Base-by-base conservation (phyloP, 108 stramenopile genomes). In the Cylindrotheca closterium region DNA sequence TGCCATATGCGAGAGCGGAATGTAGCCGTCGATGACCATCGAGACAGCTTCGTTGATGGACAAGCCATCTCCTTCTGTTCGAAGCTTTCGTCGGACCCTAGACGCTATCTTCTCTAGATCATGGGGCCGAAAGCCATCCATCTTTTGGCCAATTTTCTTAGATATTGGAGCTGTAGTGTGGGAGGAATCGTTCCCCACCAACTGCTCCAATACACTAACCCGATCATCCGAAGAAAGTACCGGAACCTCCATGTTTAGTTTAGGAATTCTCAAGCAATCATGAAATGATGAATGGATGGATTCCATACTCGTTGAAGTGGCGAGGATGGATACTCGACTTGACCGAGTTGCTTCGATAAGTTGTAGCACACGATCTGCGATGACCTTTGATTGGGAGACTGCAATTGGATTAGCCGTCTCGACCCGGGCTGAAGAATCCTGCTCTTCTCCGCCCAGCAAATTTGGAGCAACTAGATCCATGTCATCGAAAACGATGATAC, bases 391-490 rank as follows among this genome's bases (percentile, higher is more conserved):
- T 50, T 95, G 93, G n/a, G 62, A 75, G 24, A 85, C 60, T 26
- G 82, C 66, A 33, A 63, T 65, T 31, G 85, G 89, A 63, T 88
- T 92, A 24, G 70, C 70, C 10, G 74, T 70, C 33, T 85, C 80
- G 4, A 75, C 70, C 34, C 84, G 47, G 7, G 64, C 65, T 29
- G 78, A 83, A 22, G 65, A 71, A 53, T 77, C 74, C 19, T 60
- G 75, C 18, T 65, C 63, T 2, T 31, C 60, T 34, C 66, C 68
- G 27, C 42, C 61, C 30, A 77, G 71, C 3, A 81, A 46, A 65
- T 87, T 84, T 4, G 93, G 88, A 51, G 81, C 73, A 15, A 95
- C 55, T 27, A 58, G 46, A 67, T 95, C 88, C 26, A 95, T 63
- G 71, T 91, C 82, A 63, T 95, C 94, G 47, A 92, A 65, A 25